phyloP scores from a whole-genome alignment of 306 rosid genomes.

The Glycine tomentella region DNA sequence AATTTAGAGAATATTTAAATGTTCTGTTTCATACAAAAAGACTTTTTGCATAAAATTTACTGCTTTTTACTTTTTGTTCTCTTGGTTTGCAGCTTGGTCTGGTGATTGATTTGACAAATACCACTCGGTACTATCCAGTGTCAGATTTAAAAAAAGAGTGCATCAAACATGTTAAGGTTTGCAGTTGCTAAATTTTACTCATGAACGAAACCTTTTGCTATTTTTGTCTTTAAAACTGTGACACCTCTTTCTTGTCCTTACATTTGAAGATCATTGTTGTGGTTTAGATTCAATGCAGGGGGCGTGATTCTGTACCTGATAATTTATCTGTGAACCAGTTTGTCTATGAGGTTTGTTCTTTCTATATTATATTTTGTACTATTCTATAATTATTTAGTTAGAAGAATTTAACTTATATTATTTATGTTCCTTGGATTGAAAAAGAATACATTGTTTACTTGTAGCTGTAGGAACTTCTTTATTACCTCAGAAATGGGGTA shows the following conservation, averaged over 20 bases:
- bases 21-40: slow-evolving; percentile 18
- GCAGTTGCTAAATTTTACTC: slow-evolving; percentile 33
- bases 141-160: slow-evolving; percentile 91
- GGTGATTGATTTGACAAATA: slow-evolving; percentile 96
- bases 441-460: slow-evolving; percentile 23
- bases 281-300: slow-evolving; percentile 90
- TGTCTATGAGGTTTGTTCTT: slow-evolving; percentile 82
- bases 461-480: slow-evolving; percentile 9
- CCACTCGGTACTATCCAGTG: slow-evolving; percentile 86
- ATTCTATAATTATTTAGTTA: slow-evolving; percentile 28
- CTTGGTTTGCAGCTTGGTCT: slow-evolving; percentile 88
- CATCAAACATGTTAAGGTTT: slow-evolving; percentile 94
- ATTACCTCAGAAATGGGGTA: neutral
- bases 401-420: slow-evolving; percentile 30
- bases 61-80: slow-evolving; percentile 42
- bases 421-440: slow-evolving; percentile 2
- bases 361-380: slow-evolving; percentile 34
- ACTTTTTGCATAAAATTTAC: slow-evolving; percentile 6
- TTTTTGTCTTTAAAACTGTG: slow-evolving; percentile 32
- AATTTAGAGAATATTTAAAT: slow-evolving; percentile 15
- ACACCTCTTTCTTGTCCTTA: slow-evolving; percentile 34
- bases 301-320: slow-evolving; percentile 95
- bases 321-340: slow-evolving; percentile 85
- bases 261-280: slow-evolving; percentile 49
- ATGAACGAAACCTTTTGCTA: slow-evolving; percentile 7